Evolutionary conservation across 2,329 filamentous ascomycete genomes (phyloP), one percentile per base, ranked within the genome.

Genomic region (Alternaria ventricosa): DNA sequence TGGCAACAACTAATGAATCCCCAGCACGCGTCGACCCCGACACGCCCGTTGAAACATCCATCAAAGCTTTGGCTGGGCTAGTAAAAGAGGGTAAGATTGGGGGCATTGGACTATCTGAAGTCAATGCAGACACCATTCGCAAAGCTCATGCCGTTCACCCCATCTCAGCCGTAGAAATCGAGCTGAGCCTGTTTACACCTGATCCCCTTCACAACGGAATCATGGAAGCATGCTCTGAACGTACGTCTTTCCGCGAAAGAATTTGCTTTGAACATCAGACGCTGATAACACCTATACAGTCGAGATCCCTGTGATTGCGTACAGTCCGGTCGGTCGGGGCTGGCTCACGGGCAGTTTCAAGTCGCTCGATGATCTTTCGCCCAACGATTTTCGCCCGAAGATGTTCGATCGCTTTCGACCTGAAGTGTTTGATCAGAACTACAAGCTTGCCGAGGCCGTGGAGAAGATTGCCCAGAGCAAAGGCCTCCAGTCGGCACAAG

Each of bases 301-400:
- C 54, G 80, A 82, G 51, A 92, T 93, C 64, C 88, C 89, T 0
- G 78, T 93, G 46, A 79, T 92, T 15, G 68, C 55, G 0, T 93
- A 92, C 78, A 89, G 88, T 28, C 91, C 91, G 0, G 81, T 93
- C 0, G 88, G 90, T 2, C 81, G 86, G 15, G 87, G 87, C 11
- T 84, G 86, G 80, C 68, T 78, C 18, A 73, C 71, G 4, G 72
- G 64, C 55, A 44, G 68, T 65, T 78, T 86, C 64, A 82, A 81
- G 63, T 79, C 74, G 8, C 59, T 73, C 4, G 82, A 85, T 1
- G 89, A 91, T 69, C 77, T 92, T 45, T 83, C 84, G 10, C 77
- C 85, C 27, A 81, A 82, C 27, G 85, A 87, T 71, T 71, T 80
- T 36, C 78, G 84, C 27, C 76, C 71, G 22, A 47, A 63, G 20